A percentile compares a stretch with the other conserved stretches of the same genome.
Conservation (phyloP, 768 basidiomycete species). For the Gautieria morchelliformis region DNA sequence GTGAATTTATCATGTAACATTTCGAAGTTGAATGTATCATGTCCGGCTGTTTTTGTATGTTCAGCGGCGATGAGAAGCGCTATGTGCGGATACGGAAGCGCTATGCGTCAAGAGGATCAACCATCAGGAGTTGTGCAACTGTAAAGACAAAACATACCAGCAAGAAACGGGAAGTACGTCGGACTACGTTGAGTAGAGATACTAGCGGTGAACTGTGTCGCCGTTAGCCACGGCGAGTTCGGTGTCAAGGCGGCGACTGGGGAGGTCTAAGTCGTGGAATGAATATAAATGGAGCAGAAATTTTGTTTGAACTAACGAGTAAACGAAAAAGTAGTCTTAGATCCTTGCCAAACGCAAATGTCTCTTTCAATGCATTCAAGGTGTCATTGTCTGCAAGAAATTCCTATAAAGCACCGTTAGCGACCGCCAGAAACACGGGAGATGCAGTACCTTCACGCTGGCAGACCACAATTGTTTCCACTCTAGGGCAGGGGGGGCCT, state of each 20-base stretch:
- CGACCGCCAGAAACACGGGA: not conserved
- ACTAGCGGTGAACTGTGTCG: slow-evolving; percentile 32
- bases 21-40: slow-evolving; percentile 80
- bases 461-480: slow-evolving; percentile 56
- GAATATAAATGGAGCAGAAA: not conserved
- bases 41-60: slow-evolving; percentile 68
- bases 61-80: slow-evolving; percentile 81
- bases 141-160: slow-evolving; percentile 31
- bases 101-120: slow-evolving; percentile 28
- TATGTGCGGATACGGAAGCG: slow-evolving; percentile 64
- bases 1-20: slow-evolving; percentile 79
- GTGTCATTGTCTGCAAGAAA: slow-evolving; percentile 45
- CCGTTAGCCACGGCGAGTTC: slow-evolving; percentile 43
- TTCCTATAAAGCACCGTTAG: slow-evolving; percentile 9
- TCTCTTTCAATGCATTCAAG: slow-evolving; percentile 40
- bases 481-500: slow-evolving; percentile 26
- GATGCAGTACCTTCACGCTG: slow-evolving; percentile 33
- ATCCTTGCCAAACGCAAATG: slow-evolving; percentile 53
- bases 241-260: slow-evolving; percentile 29
- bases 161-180: slow-evolving; percentile 39
- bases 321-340: slow-evolving; percentile 46
- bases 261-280: slow-evolving; percentile 11
- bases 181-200: slow-evolving; percentile 48
- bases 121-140: slow-evolving; percentile 4
- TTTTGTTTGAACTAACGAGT: slow-evolving; percentile 36